Evolutionary conservation across 208 protist genomes (phyloP).

Genomic region (Acanthamoeba triangularis): DNA sequence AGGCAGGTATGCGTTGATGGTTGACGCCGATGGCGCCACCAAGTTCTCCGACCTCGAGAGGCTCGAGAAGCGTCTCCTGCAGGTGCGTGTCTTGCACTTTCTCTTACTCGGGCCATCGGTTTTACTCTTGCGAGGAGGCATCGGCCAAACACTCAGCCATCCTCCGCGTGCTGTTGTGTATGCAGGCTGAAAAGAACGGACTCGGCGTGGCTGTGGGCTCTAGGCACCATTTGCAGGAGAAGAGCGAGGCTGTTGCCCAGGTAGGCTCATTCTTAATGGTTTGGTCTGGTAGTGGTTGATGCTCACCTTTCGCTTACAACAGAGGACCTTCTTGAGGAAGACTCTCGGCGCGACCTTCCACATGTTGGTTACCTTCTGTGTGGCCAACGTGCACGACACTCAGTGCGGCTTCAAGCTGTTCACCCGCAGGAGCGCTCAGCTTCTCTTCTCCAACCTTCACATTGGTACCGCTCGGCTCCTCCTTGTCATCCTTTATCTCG

Average conservation of each 20-base stretch:
- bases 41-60: constrained; percentile 88
- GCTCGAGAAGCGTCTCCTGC: constrained; percentile 35
- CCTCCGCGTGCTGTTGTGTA: constrained; percentile 37
- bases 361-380: constrained; percentile 87
- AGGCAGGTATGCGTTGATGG: constrained; percentile 91
- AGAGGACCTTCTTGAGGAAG: constrained; percentile 83
- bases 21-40: constrained; percentile 93
- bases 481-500: neutral
- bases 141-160: neutral
- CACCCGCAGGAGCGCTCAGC: constrained; percentile 80
- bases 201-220: constrained; percentile 86
- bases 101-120: no score
- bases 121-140: neutral
- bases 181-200: constrained; percentile 76
- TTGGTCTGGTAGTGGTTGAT: neutral
- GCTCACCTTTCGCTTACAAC: constrained; percentile 1
- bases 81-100: no score
- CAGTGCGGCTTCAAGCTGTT: constrained; percentile 95
- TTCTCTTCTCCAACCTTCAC: constrained; percentile 87
- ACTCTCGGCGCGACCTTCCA: constrained; percentile 88
- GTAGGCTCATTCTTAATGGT: constrained; percentile 10
- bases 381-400: constrained; percentile 90
- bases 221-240: constrained; percentile 87
- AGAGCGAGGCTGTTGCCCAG: constrained; percentile 85
- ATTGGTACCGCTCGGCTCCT: constrained; percentile 79